Evolutionary conservation across 2,329 filamentous ascomycete genomes (phyloP).

Genomic region (Hyphodiscus sp.): DNA sequence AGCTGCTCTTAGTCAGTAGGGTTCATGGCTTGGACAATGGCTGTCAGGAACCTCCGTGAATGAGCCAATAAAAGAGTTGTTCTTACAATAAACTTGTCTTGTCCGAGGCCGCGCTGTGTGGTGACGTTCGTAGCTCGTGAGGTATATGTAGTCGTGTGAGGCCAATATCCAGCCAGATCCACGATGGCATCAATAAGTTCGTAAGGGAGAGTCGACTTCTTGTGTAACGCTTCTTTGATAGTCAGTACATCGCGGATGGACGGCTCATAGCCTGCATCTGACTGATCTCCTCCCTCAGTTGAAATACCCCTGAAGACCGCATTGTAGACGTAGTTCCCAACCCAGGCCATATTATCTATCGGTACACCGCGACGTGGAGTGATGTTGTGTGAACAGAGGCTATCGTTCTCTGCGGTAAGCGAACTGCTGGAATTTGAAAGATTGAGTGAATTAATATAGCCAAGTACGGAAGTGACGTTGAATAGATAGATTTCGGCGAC

Average conservation of each 20-base stretch:
- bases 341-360: not conserved
- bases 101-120: not conserved
- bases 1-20: constrained; percentile 12
- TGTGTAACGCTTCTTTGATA: constrained; percentile 42
- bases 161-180: constrained; percentile 59
- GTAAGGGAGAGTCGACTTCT: constrained; percentile 39
- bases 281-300: not conserved
- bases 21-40: not conserved
- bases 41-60: too few relatives aligned
- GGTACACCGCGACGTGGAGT: not conserved
- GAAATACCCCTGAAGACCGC: not conserved
- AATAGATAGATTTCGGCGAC: too few relatives aligned
- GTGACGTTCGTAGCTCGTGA: constrained; percentile 6
- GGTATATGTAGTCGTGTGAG: constrained; percentile 34
- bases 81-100: constrained; percentile 37
- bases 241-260: constrained; percentile 39
- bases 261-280: not conserved
- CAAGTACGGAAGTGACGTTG: too few relatives aligned
- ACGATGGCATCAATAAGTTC: constrained; percentile 51
- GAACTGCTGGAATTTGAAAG: too few relatives aligned
- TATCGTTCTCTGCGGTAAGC: too few relatives aligned
- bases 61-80: too few relatives aligned
- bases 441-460: too few relatives aligned
- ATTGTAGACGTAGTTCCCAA: not conserved
- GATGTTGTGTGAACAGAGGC: not conserved